Evolutionary conservation across 2,329 filamentous ascomycete species (phyloP), one percentile per base, ranked within the genome.

Genomic region (Periglandula ipomoeae): DNA sequence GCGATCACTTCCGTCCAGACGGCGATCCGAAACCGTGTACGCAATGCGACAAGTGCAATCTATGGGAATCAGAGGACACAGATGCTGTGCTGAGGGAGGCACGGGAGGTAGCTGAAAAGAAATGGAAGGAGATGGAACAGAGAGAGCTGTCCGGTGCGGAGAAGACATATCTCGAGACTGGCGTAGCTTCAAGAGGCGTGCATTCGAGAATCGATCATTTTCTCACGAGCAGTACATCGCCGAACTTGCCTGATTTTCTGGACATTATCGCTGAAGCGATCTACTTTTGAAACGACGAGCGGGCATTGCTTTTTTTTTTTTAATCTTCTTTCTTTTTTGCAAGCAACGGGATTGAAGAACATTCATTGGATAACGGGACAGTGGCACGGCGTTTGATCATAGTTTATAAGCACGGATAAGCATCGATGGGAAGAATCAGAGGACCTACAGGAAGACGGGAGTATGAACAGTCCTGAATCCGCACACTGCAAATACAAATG

Each of bases 1-100:
- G 93, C 64, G 87, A 95, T 63, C 93, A 97, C 67, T 97, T 97
- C 65, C 79, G 93, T 8, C 84, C 87, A 9, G 78, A 86, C 52
- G 87, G 85, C 0, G 89, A 90, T 44, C 72, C 74, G 19, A 77
- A 79, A 13, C 72, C 75, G 13, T 98, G 93, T 64, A 74, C 65
- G 1, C 82, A 94, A 64, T 97, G 93, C 68, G 82, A 84, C 38
- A 82, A 81, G 58, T 91, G 87, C 66, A 89, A 89, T 60, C 73
- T 91, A 10, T 86, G 84, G 69, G 85, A 90, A 67, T 77, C 82
- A 48, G 87, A 90, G 62, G 81, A 89, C 57, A 78, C 75, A 50
- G 85, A 89, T 52, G 70, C 73, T 30, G 80, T 88, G 19, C 74
- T 89, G 30, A 75, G 75, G 44, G 75, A 79, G 50, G 87, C 87